Conservation (phyloP, 2,329 filamentous ascomycete species). For the Whalleya microplaca region DNA sequence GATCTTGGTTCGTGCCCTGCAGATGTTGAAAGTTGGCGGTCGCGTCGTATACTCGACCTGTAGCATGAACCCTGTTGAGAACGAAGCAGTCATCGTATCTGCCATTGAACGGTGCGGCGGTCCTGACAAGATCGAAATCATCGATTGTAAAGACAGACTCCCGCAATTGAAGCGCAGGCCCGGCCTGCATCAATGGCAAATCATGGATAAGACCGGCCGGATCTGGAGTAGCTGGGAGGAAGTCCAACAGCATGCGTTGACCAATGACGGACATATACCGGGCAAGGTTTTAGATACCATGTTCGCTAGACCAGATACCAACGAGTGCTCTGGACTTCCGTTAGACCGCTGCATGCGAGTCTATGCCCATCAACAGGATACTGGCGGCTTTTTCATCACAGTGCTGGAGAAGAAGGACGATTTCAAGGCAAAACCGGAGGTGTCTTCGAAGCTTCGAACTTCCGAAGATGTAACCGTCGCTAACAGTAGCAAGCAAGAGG, state of each 20-base stretch:
- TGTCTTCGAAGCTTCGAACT: constrained; percentile 49
- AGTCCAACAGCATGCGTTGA: constrained; percentile 70
- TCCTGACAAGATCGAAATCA: constrained; percentile 74
- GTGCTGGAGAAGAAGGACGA: constrained; percentile 91
- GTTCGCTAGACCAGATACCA: constrained; percentile 69
- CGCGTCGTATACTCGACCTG: constrained; percentile 97
- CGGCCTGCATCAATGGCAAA: constrained; percentile 81
- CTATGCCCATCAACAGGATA: constrained; percentile 94
- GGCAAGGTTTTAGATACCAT: constrained; percentile 77
- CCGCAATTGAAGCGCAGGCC: constrained; percentile 75
- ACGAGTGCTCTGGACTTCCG: constrained; percentile 66
- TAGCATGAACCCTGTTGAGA: constrained; percentile 98
- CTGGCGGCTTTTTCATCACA: constrained; percentile 96
- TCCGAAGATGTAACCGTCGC: constrained; percentile 24
- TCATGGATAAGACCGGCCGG: constrained; percentile 84
- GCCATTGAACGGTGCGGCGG: constrained; percentile 93
- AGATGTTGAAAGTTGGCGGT: constrained; percentile 94
- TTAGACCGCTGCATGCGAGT: constrained; percentile 91
- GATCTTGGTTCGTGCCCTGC: constrained; percentile 88
- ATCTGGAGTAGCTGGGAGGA: constrained; percentile 84
- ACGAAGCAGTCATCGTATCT: constrained; percentile 86
- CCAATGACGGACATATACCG: constrained; percentile 61
- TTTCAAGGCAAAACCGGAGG: constrained; percentile 76
- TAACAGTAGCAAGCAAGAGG: constrained; percentile 22
- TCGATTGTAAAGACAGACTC: constrained; percentile 81